Percentiles rank a stretch among this genome's conserved stretches.
Evolutionary conservation across 768 basidiomycete genomes (phyloP).

Genomic region (Infundibulicybe gibba): DNA sequence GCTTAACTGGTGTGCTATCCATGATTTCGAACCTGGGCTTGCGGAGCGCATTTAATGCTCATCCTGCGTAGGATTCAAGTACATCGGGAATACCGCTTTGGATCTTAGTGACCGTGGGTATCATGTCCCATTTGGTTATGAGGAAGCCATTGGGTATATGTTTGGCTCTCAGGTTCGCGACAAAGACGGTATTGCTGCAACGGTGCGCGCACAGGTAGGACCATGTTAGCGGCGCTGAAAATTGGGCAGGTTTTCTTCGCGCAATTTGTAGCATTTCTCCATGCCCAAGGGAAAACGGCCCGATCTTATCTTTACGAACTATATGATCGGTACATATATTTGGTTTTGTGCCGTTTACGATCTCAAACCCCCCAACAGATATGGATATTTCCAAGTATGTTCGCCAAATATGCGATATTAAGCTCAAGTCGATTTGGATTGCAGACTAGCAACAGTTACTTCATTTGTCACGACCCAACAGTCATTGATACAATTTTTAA

Average conservation of each 20-base stretch:
- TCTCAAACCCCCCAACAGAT: slow-evolving; percentile 35
- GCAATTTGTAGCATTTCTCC: slow-evolving; percentile 56
- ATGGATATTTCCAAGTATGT: slow-evolving; percentile 72
- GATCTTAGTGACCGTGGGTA: slow-evolving; percentile 62
- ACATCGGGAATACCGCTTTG: slow-evolving; percentile 81
- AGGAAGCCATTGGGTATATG: slow-evolving; percentile 93
- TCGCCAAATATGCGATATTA: background rate
- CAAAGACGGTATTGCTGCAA: slow-evolving; percentile 85
- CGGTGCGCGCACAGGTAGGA: slow-evolving; percentile 36
- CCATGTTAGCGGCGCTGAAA: background rate
- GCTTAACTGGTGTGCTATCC: slow-evolving; percentile 62
- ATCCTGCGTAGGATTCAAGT: slow-evolving; percentile 70
- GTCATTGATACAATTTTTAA: slow-evolving; percentile 69
- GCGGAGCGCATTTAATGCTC: background rate
- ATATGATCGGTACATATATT: slow-evolving; percentile 46
- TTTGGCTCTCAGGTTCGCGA: slow-evolving; percentile 76
- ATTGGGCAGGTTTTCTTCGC: slow-evolving; percentile 57
- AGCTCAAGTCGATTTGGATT: background rate
- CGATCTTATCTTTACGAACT: slow-evolving; percentile 56
- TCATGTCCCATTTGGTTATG: slow-evolving; percentile 79
- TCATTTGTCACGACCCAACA: slow-evolving; percentile 65
- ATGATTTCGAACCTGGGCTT: background rate
- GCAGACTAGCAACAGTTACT: slow-evolving; percentile 82
- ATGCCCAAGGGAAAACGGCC: slow-evolving; percentile 48
- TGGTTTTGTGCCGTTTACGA: background rate